Percentiles rank a stretch among this genome's conserved stretches.
Conservation (phyloP, 2,329 filamentous ascomycete genomes). For the Metarhizium humberi region DNA sequence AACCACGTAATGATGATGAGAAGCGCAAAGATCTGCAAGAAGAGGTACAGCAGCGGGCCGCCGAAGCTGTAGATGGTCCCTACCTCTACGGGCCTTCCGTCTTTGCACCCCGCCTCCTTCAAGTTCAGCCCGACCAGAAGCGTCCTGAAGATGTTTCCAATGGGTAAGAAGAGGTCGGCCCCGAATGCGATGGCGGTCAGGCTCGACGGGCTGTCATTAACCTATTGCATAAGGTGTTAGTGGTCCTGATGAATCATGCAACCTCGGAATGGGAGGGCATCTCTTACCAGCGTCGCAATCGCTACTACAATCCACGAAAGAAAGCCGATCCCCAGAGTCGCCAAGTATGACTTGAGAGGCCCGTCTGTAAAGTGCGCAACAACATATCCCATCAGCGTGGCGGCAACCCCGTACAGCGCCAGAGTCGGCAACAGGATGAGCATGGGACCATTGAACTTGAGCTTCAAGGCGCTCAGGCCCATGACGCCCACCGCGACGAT, state of each 20-base stretch:
- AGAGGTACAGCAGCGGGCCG: conserved; percentile 70
- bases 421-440: conserved; percentile 71
- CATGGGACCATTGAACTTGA: conserved; percentile 58
- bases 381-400: conserved; percentile 59
- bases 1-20: conserved; percentile 64
- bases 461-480: conserved; percentile 53
- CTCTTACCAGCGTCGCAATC: conserved; percentile 40
- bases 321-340: conserved; percentile 55
- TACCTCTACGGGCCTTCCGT: conserved; percentile 50
- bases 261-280: background rate
- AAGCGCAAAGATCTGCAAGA: conserved; percentile 58
- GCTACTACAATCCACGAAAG: conserved; percentile 60
- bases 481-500: conserved; percentile 50
- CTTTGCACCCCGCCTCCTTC: conserved; percentile 64
- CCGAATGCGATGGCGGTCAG: conserved; percentile 9
- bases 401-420: conserved; percentile 65
- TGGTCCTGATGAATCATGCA: background rate
- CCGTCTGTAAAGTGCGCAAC: conserved; percentile 54
- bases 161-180: conserved; percentile 14
- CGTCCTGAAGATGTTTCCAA: conserved; percentile 50
- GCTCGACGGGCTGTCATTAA: background rate
- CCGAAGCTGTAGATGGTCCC: conserved; percentile 60
- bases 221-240: background rate
- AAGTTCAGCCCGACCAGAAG: conserved; percentile 68
- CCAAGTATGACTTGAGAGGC: conserved; percentile 61